These are phyloP conservation scores for Letharia lupina DNA, from an alignment of 495 filamentous ascomycete species.

Conservation along the genomic window DNA sequence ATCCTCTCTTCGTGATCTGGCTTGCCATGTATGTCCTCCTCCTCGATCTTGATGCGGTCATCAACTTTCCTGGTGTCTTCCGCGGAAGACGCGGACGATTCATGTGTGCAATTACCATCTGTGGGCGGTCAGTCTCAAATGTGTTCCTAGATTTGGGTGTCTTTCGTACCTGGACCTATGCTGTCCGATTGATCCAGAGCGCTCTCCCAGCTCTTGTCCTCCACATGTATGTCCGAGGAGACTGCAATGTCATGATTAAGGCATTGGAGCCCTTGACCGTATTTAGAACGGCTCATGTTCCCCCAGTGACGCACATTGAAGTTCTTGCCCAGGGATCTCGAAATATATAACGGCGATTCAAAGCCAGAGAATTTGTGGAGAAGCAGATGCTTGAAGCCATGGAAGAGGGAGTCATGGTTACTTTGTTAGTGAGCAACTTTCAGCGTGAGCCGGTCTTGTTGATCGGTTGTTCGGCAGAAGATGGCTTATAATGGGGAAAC, in stretches of 20 bases:
- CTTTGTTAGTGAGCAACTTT: neutral
- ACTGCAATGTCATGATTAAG: neutral
- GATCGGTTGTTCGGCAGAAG: conserved; percentile 2
- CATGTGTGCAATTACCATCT: neutral
- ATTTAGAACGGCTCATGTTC: neutral
- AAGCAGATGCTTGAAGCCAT: neutral
- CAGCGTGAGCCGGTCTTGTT: neutral
- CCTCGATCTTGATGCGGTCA: neutral
- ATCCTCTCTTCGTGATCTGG: conserved; percentile 26
- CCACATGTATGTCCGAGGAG: neutral
- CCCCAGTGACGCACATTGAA: neutral
- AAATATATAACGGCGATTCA: no score
- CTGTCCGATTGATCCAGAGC: neutral
- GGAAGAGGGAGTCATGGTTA: neutral
- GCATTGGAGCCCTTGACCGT: neutral
- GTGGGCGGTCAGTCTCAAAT: neutral
- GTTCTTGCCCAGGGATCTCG: neutral
- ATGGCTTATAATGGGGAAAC: neutral
- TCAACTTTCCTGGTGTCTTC: neutral
- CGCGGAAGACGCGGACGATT: neutral
- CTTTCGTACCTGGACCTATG: neutral
- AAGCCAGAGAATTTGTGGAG: neutral
- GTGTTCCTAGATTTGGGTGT: neutral
- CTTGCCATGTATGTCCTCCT: neutral
- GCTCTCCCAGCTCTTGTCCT: neutral